Conservation (phyloP, 345 rosid species). For the Aethionema arabicum region DNA sequence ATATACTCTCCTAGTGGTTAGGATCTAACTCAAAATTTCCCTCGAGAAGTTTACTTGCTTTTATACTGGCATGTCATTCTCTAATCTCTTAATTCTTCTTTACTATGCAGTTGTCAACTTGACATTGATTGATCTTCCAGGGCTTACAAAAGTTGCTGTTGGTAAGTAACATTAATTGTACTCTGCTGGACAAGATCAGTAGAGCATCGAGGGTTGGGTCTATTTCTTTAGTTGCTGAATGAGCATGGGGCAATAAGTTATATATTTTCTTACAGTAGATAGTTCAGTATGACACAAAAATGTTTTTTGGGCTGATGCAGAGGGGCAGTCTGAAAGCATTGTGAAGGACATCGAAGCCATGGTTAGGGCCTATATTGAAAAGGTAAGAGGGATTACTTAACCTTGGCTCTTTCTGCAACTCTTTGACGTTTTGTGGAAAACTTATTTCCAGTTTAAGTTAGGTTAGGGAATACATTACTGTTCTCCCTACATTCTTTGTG, state of each 20-base stretch:
- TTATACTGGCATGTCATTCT: constrained; percentile 3
- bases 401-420: background rate
- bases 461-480: constrained; percentile 11
- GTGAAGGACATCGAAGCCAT: constrained; percentile 96
- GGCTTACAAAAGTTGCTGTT: constrained; percentile 97
- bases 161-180: constrained; percentile 53
- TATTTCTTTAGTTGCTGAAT: constrained; percentile 4
- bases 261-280: background rate
- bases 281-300: constrained; percentile 4
- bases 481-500: background rate
- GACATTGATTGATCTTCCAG: constrained; percentile 97
- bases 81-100: constrained; percentile 14
- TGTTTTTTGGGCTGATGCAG: constrained; percentile 46
- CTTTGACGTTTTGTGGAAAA: constrained; percentile 6
- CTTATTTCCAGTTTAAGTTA: constrained; percentile 16
- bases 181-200: constrained; percentile 1
- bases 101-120: constrained; percentile 83
- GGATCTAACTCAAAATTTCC: background rate
- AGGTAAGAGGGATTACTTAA: constrained; percentile 51
- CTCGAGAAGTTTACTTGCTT: background rate
- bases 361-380: constrained; percentile 96
- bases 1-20: constrained; percentile 90
- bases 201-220: constrained; percentile 14
- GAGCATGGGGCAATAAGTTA: constrained; percentile 12
- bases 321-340: constrained; percentile 94